phyloP scores from a whole-genome alignment of 305 asterid species.

The Fraxinus nigra region DNA sequence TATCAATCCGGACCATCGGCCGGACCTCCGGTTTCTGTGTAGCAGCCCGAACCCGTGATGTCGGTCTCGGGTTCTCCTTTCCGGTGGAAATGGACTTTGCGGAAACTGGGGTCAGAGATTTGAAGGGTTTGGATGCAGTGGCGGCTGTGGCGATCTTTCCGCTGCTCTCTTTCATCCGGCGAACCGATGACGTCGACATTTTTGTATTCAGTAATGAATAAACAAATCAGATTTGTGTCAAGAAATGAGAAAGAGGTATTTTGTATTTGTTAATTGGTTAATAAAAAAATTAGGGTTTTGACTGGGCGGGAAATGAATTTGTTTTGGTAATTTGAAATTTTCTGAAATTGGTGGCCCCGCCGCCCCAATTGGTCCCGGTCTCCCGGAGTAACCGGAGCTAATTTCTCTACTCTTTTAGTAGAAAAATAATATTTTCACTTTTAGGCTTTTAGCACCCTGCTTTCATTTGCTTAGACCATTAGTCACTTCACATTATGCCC shows the following conservation, averaged over 20 bases:
- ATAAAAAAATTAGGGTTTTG: neutral
- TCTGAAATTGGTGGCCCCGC: neutral
- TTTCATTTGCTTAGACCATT: neutral
- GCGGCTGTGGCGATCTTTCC: constrained; percentile 36
- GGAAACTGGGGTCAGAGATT: constrained; percentile 43
- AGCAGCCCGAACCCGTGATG: constrained; percentile 56
- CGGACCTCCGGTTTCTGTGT: constrained; percentile 61
- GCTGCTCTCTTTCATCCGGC: constrained; percentile 66
- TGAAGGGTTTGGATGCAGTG: constrained; percentile 25
- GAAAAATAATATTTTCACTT: neutral
- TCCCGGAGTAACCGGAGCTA: neutral
- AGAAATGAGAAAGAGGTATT: neutral
- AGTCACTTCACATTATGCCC: neutral
- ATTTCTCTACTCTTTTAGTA: neutral
- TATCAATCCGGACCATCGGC: constrained; percentile 72
- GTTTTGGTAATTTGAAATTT: neutral
- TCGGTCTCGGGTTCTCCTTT: constrained; percentile 72
- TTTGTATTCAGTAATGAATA: neutral
- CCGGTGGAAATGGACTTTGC: constrained; percentile 54
- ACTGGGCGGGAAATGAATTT: neutral
- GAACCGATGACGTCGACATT: constrained; percentile 58
- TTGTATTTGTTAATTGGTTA: neutral
- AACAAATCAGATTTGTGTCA: neutral
- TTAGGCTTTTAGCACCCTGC: neutral
- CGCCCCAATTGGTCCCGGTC: neutral